phyloP scores from a whole-genome alignment of 2,329 filamentous ascomycete species.

The Diaporthe sp. region DNA sequence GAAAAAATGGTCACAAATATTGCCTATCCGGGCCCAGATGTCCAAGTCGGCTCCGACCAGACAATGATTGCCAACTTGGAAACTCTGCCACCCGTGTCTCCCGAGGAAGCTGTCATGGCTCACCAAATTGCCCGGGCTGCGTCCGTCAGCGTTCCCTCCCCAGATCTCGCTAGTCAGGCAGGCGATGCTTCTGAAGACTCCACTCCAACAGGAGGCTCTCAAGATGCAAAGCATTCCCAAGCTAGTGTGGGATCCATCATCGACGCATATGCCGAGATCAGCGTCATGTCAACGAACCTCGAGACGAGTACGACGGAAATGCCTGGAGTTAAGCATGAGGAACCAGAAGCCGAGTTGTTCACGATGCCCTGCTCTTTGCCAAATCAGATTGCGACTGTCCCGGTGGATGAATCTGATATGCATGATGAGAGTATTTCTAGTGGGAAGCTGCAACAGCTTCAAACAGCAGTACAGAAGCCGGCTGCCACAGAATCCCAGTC shows the following conservation, averaged over 20 bases:
- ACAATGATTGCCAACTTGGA: neutral
- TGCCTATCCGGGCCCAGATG: neutral
- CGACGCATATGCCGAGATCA: slow-evolving; percentile 24
- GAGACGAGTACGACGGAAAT: neutral
- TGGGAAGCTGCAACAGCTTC: neutral
- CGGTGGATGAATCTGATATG: neutral
- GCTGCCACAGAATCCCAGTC: neutral
- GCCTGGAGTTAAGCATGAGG: neutral
- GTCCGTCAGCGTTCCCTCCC: neutral
- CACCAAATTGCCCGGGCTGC: neutral
- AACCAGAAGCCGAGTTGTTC: neutral
- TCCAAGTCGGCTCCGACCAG: neutral
- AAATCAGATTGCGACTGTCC: neutral
- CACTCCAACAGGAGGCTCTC: neutral
- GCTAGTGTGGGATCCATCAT: slow-evolving; percentile 33
- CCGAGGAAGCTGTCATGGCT: neutral
- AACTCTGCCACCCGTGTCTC: neutral
- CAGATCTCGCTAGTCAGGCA: neutral
- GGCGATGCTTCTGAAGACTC: neutral
- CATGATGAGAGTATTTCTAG: neutral
- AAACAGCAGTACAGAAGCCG: neutral
- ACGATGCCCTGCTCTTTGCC: neutral
- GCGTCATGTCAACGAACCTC: neutral
- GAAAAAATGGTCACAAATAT: neutral
- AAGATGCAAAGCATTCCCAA: slow-evolving; percentile 14